Percentiles rank a stretch among this genome's conserved stretches.
Evolutionary conservation across 306 rosid species (phyloP).

Genomic region (Mucuna pruriens): DNA sequence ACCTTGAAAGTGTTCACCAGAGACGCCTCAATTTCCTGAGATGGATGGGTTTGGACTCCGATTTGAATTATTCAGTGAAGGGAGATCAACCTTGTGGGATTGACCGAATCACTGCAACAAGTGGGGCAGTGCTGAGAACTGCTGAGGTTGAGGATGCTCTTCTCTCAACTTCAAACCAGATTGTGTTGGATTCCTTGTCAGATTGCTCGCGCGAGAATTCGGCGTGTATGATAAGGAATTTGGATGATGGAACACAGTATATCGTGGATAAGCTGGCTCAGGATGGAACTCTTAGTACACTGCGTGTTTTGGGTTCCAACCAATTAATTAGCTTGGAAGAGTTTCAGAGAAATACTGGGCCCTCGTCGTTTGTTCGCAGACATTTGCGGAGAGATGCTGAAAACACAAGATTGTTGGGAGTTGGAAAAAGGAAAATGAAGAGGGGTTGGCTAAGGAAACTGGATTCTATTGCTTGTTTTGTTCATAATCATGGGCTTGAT

Average conservation of each 20-base stretch:
- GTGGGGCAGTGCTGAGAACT: constrained; percentile 58
- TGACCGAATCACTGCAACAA: constrained; percentile 54
- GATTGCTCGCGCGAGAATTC: constrained; percentile 40
- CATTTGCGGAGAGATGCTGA: constrained; percentile 56
- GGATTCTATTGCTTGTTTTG: constrained; percentile 60
- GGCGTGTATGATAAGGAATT: constrained; percentile 51
- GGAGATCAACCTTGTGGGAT: constrained; percentile 35
- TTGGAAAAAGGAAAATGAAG: constrained; percentile 52
- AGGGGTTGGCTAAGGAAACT: constrained; percentile 67
- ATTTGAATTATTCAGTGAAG: constrained; percentile 34
- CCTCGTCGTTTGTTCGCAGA: constrained; percentile 54
- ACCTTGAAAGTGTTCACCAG: constrained; percentile 58
- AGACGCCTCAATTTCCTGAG: constrained; percentile 66
- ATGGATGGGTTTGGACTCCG: constrained; percentile 66
- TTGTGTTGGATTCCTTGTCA: constrained; percentile 45
- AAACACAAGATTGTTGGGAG: constrained; percentile 40
- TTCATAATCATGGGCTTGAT: constrained; percentile 43
- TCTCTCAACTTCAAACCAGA: constrained; percentile 48
- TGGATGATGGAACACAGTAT: constrained; percentile 62
- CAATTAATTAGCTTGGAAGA: constrained; percentile 52
- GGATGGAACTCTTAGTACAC: constrained; percentile 50
- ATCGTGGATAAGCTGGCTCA: constrained; percentile 51
- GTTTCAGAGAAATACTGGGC: constrained; percentile 50
- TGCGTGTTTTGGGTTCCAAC: constrained; percentile 54
- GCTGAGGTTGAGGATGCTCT: constrained; percentile 42